A percentile compares a stretch with the other conserved stretches of the same genome.
These are phyloP conservation scores for Trebouxia sp. DNA, from an alignment of 139 green algal species.

Conservation along the genomic window DNA sequence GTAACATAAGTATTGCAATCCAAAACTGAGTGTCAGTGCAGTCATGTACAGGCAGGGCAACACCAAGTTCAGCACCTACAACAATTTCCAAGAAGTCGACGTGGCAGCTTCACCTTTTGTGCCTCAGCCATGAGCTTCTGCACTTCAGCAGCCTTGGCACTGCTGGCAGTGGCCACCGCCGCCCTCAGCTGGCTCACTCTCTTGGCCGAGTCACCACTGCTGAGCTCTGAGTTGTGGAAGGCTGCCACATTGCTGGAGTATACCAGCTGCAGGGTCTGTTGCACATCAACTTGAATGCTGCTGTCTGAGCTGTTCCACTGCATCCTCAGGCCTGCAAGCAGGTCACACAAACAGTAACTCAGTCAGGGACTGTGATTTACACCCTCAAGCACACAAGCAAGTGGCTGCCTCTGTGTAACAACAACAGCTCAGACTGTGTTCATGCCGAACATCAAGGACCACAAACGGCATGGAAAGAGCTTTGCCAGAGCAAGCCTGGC, in stretches of 20 bases:
- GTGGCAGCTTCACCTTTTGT: neutral
- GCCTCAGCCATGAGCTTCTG: neutral
- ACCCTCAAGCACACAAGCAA: no score
- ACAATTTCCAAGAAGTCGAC: no score
- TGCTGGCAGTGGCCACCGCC: neutral
- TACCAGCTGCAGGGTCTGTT: neutral
- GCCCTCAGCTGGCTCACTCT: neutral
- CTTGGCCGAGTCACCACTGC: neutral
- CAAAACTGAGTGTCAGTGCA: no score
- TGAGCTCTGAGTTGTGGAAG: constrained; percentile 4
- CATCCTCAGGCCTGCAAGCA: neutral
- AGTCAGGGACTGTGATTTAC: neutral
- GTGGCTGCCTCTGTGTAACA: no score
- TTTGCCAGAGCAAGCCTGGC: no score
- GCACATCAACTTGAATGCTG: neutral
- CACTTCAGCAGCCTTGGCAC: neutral
- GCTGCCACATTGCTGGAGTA: neutral
- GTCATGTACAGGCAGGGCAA: no score
- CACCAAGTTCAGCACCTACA: no score
- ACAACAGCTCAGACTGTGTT: no score
- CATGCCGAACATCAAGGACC: no score
- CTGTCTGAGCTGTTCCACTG: neutral
- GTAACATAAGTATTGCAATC: no score
- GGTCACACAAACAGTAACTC: neutral
- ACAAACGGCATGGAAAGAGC: no score